Conservation (phyloP, 202 grass and related monocot genomes). For the Carex sylvatica region DNA sequence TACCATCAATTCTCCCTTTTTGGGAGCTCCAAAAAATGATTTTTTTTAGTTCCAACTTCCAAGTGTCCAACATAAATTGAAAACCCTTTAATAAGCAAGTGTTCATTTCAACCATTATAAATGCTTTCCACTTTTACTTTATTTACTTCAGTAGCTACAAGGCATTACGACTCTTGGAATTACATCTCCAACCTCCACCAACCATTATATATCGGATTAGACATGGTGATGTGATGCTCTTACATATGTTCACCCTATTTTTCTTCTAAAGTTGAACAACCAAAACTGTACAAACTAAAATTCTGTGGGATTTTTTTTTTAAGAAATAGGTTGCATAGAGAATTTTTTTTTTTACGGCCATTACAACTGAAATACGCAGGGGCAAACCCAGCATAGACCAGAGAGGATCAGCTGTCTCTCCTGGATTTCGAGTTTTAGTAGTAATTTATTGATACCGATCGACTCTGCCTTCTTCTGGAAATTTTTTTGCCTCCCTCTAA, state of each 20-base stretch:
- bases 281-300: neutral
- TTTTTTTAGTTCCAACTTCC: neutral
- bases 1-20: conserved; percentile 7
- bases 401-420: too few relatives aligned
- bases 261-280: neutral
- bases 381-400: too few relatives aligned
- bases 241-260: neutral
- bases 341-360: neutral
- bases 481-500: too few relatives aligned
- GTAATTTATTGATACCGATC: too few relatives aligned
- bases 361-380: too few relatives aligned
- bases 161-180: neutral
- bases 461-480: too few relatives aligned
- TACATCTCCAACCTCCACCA: conserved; percentile 25
- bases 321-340: neutral
- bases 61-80: neutral
- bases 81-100: conserved; percentile 8
- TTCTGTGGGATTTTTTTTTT: neutral
- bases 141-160: neutral
- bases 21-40: neutral
- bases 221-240: conserved; percentile 18
- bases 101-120: conserved; percentile 22
- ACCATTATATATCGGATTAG: conserved; percentile 14
- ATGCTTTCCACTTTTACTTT: conserved; percentile 10
- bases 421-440: too few relatives aligned